phyloP scores from a whole-genome alignment of 306 rosid genomes.

The Fagus sylvatica region DNA sequence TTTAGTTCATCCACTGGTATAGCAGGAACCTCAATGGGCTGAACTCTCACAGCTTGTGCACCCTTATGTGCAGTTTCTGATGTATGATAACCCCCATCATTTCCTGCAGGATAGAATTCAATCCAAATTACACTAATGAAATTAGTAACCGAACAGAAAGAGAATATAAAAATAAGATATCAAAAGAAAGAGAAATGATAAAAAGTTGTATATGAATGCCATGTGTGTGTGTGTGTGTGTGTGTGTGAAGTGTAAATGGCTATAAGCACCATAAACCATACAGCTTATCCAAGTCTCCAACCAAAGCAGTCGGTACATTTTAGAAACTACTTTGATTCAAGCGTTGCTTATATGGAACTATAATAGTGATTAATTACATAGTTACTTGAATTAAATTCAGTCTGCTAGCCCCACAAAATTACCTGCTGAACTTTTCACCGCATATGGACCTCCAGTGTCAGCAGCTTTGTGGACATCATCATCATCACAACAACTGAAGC shows the following conservation, averaged over 20 bases:
- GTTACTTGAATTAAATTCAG: neutral
- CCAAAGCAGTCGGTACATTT: neutral
- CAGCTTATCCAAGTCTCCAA: neutral
- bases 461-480: slow-evolving; percentile 57
- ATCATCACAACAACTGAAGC: slow-evolving; percentile 76
- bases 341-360: neutral
- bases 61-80: slow-evolving; percentile 67
- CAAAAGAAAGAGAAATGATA: neutral
- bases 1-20: slow-evolving; percentile 65
- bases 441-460: slow-evolving; percentile 59
- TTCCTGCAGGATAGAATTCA: slow-evolving; percentile 49
- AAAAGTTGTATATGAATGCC: neutral
- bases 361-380: neutral
- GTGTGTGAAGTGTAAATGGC: neutral
- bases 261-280: neutral
- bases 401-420: slow-evolving; percentile 5
- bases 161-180: neutral
- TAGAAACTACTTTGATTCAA: neutral
- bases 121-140: slow-evolving; percentile 22
- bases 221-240: neutral
- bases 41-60: slow-evolving; percentile 65
- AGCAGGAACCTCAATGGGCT: slow-evolving; percentile 83
- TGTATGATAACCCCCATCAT: slow-evolving; percentile 55
- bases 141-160: slow-evolving; percentile 12
- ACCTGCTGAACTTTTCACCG: slow-evolving; percentile 62